Evolutionary conservation across 2,329 filamentous ascomycete species (phyloP).

Genomic region (Calonectria crousiana): DNA sequence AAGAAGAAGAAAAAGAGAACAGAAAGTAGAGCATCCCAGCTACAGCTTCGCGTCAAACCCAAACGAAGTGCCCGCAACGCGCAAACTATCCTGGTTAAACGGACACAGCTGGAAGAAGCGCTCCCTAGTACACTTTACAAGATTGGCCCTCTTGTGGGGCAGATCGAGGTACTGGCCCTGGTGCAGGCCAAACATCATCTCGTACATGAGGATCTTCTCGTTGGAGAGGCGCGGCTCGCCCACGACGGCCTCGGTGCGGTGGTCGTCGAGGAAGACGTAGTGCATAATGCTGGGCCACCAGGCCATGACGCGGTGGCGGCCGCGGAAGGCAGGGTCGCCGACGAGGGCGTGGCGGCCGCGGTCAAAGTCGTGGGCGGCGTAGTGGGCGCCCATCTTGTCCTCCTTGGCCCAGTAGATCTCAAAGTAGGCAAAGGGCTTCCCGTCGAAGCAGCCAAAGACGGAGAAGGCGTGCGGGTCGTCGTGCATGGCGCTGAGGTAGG

Average conservation of each 20-base stretch:
- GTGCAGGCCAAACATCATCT: conserved; percentile 78
- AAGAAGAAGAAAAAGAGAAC: not conserved
- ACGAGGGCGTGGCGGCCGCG: conserved; percentile 70
- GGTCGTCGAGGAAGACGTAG: conserved; percentile 72
- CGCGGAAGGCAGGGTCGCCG: conserved; percentile 69
- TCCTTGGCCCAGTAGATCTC: conserved; percentile 71
- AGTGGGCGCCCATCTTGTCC: conserved; percentile 69
- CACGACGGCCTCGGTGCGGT: conserved; percentile 67
- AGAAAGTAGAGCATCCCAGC: not conserved
- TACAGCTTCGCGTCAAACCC: conserved; percentile 66
- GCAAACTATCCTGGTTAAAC: conserved; percentile 65
- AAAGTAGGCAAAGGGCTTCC: conserved; percentile 79
- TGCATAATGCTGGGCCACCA: conserved; percentile 74
- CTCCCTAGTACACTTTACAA: conserved; percentile 73
- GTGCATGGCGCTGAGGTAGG: conserved; percentile 75
- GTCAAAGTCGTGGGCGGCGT: conserved; percentile 66
- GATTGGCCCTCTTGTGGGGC: conserved; percentile 77
- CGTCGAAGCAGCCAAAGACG: conserved; percentile 76
- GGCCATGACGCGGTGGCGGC: conserved; percentile 69
- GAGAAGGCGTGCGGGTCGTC: conserved; percentile 77
- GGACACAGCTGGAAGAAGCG: conserved; percentile 78
- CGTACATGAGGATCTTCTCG: conserved; percentile 77
- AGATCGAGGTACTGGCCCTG: conserved; percentile 80
- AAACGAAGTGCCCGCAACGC: conserved; percentile 64
- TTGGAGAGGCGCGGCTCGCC: conserved; percentile 81